These are phyloP conservation scores for Mycena haematopus DNA, from an alignment of 768 basidiomycete species.

Conservation along the genomic window DNA sequence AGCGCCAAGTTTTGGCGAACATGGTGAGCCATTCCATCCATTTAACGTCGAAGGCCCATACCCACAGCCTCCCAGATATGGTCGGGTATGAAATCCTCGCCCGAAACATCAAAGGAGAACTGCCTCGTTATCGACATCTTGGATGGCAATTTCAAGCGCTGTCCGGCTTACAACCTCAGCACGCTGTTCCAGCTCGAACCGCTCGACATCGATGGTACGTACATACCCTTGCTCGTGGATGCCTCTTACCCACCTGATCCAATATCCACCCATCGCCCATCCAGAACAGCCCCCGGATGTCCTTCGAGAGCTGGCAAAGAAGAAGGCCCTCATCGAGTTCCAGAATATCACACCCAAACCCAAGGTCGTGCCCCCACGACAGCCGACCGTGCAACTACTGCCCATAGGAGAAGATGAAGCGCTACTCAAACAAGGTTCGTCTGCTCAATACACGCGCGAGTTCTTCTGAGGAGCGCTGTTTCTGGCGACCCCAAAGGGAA, in stretches of 20 bases:
- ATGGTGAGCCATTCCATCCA: neutral
- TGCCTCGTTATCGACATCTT: slow-evolving; percentile 17
- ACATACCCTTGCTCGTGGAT: neutral
- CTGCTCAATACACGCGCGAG: neutral
- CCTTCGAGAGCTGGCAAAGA: neutral
- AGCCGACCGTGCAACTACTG: neutral
- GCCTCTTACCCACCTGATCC: neutral
- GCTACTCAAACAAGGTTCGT: slow-evolving; percentile 1
- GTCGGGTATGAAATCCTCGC: slow-evolving; percentile 13
- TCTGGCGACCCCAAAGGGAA: neutral
- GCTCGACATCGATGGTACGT: slow-evolving; percentile 4
- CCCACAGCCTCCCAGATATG: slow-evolving; percentile 5
- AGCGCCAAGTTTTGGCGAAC: neutral
- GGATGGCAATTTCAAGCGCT: neutral
- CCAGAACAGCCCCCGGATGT: neutral
- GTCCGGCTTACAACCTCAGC: neutral
- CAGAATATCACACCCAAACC: neutral
- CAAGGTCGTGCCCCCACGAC: neutral
- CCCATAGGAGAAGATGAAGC: neutral
- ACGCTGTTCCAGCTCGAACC: slow-evolving; percentile 1
- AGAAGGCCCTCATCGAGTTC: neutral
- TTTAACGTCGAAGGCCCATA: neutral
- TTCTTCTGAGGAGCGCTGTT: neutral
- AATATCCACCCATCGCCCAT: neutral
- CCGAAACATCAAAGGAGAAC: slow-evolving; percentile 9